A percentile compares a stretch with the other conserved stretches of the same genome.
Conservation (phyloP, 441 rosid species). For the Adansonia grandidieri region DNA sequence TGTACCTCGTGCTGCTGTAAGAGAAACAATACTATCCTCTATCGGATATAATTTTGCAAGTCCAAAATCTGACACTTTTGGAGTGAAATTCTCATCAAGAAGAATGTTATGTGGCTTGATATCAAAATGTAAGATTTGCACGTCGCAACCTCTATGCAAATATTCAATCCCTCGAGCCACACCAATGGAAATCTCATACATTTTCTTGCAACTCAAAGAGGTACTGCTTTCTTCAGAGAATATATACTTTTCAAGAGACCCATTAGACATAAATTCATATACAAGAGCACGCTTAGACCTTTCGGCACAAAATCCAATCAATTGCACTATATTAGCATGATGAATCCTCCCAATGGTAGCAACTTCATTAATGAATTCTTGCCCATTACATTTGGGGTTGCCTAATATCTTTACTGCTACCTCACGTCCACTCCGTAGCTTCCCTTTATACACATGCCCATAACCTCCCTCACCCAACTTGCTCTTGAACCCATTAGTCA, state of each 20-base stretch:
- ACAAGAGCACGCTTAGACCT: neutral
- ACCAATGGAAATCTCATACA: conserved; percentile 44
- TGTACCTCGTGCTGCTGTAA: conserved; percentile 36
- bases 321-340: neutral
- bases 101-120: conserved; percentile 29
- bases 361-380: conserved; percentile 38
- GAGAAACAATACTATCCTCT: conserved; percentile 32
- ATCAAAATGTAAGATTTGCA: conserved; percentile 44
- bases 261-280: conserved; percentile 37
- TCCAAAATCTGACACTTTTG: conserved; percentile 48
- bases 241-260: conserved; percentile 46
- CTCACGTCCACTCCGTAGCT: conserved; percentile 28
- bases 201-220: conserved; percentile 42
- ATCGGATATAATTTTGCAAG: conserved; percentile 35
- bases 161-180: conserved; percentile 47
- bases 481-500: conserved; percentile 36
- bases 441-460: conserved; percentile 47
- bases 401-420: conserved; percentile 45
- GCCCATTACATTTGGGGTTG: conserved; percentile 30
- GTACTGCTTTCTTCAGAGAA: conserved; percentile 20
- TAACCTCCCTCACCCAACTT: conserved; percentile 48
- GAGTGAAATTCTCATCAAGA: conserved; percentile 13
- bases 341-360: conserved; percentile 15
- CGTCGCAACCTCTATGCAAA: conserved; percentile 46
- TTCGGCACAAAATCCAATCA: neutral